Evolutionary conservation across 1,284 basidiomycete genomes (phyloP), one percentile per base, ranked within the genome.

Genomic region (Tylopilus sp.): DNA sequence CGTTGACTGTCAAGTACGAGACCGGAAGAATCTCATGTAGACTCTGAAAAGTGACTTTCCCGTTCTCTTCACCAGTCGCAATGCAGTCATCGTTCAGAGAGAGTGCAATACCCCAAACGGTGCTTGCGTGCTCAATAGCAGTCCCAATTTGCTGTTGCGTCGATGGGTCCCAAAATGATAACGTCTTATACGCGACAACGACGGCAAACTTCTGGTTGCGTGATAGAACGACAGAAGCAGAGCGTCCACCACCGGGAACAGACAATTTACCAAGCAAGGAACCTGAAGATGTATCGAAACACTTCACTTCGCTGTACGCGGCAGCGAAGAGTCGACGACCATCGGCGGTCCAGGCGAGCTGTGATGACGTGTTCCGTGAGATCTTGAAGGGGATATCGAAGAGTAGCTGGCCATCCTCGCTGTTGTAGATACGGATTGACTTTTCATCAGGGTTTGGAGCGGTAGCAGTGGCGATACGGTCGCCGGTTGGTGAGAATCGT

Each of bases 121-220:
- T 1, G 30, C 26, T 35, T 6, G 16, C 0, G 5, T 26, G 34
- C 2, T 34, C 0, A 8, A 54, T 55, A 5, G 16, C 19, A 3
- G 10, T 12, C 0, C 41, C 31, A 12, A 53, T 16, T 21, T 54
- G 51, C 11, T 0, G 4, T 2, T 40, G 21, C 0, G 41, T 40
- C 4, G 50, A 47, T 13, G 30, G 6, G 25, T 53, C 53, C 53
- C 53, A 55, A 36, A 55, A 52, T 3, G 49, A 48, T 2, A 55
- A 5, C 2, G 41, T 29, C 0, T 16, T 1, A 7, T 2, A 5
- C 1, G n/a, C 10, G 2, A 6, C 9, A 8, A 33, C 10, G 4
- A 21, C 54, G 3, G 31, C 10, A 12, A 55, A 53, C 2, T 30
- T 46, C 25, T 44, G 36, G 6, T 41, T 40, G 26, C 3, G 13